Conservation (phyloP, 306 rosid genomes). For the Prinsepia uniflora region DNA sequence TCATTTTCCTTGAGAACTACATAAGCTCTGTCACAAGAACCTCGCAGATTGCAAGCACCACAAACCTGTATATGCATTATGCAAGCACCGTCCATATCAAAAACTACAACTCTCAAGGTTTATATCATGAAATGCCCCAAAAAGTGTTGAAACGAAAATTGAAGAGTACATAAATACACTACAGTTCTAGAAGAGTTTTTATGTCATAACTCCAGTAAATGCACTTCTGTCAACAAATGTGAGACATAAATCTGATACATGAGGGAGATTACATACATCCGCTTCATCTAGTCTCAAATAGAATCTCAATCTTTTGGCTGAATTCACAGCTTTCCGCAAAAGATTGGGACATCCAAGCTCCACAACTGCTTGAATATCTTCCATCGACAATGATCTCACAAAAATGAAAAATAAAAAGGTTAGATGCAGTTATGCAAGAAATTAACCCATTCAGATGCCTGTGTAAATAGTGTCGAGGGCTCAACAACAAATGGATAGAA, state of each 20-base stretch:
- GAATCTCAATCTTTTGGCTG: slow-evolving; percentile 84
- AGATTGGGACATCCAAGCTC: slow-evolving; percentile 81
- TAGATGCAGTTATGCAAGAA: not conserved
- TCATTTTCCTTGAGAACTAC: slow-evolving; percentile 56
- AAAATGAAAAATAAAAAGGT: slow-evolving; percentile 6
- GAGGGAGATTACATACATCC: slow-evolving; percentile 53
- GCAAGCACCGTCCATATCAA: not conserved
- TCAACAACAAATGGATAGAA: not conserved
- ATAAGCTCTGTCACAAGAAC: slow-evolving; percentile 93
- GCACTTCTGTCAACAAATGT: not conserved
- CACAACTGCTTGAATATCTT: slow-evolving; percentile 62
- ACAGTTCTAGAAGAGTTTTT: not conserved
- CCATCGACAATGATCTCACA: slow-evolving; percentile 55
- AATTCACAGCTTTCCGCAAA: slow-evolving; percentile 76
- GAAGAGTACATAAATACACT: not conserved
- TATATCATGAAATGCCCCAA: slow-evolving; percentile 8
- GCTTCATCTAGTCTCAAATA: slow-evolving; percentile 79
- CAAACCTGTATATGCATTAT: slow-evolving; percentile 55
- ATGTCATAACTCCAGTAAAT: not conserved
- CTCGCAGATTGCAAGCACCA: slow-evolving; percentile 71
- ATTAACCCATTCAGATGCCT: not conserved
- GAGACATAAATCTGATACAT: slow-evolving; percentile 3
- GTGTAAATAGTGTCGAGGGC: not conserved
- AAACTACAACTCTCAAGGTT: not conserved
- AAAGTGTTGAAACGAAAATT: slow-evolving; percentile 4